A percentile compares a stretch with the other conserved stretches of the same genome.
phyloP scores from a whole-genome alignment of 2,329 filamentous ascomycete species.

The Aspergillus tanneri region DNA sequence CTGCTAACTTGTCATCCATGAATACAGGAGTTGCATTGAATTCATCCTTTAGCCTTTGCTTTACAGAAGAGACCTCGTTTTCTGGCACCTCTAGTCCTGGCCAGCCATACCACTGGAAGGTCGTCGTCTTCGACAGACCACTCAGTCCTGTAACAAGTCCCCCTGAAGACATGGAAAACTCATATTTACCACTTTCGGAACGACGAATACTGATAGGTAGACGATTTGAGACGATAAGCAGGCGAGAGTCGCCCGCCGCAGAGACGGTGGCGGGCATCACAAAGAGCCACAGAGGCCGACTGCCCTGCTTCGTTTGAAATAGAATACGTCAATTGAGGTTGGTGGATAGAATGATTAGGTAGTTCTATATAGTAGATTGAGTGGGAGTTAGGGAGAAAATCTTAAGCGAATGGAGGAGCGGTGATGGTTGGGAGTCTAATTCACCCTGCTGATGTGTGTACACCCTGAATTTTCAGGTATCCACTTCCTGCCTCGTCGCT shows the following conservation, averaged over 20 bases:
- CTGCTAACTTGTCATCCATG: slow-evolving; percentile 83
- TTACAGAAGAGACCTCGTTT: slow-evolving; percentile 69
- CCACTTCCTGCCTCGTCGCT: background rate
- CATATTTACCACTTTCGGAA: slow-evolving; percentile 80
- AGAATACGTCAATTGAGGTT: background rate
- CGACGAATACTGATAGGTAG: slow-evolving; percentile 93
- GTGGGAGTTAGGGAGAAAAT: background rate
- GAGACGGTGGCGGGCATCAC: slow-evolving; percentile 11
- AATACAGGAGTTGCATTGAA: slow-evolving; percentile 86
- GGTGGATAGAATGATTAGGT: background rate
- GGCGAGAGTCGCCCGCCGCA: slow-evolving; percentile 36
- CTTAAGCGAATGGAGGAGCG: background rate
- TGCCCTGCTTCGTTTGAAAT: background rate
- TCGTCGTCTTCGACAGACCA: slow-evolving; percentile 82
- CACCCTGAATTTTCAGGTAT: background rate
- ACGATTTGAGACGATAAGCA: slow-evolving; percentile 86
- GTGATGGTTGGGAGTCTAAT: background rate
- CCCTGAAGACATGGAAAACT: slow-evolving; percentile 90
- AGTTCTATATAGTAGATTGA: background rate
- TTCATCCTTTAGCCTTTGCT: slow-evolving; percentile 73
- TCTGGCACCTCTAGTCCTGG: slow-evolving; percentile 86
- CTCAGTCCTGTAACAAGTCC: slow-evolving; percentile 88
- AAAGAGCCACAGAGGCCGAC: background rate
- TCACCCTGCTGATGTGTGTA: background rate
- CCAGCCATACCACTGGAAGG: slow-evolving; percentile 97